These are phyloP conservation scores for Vigna reflexopilosa DNA, from an alignment of 306 rosid genomes.

Conservation along the genomic window DNA sequence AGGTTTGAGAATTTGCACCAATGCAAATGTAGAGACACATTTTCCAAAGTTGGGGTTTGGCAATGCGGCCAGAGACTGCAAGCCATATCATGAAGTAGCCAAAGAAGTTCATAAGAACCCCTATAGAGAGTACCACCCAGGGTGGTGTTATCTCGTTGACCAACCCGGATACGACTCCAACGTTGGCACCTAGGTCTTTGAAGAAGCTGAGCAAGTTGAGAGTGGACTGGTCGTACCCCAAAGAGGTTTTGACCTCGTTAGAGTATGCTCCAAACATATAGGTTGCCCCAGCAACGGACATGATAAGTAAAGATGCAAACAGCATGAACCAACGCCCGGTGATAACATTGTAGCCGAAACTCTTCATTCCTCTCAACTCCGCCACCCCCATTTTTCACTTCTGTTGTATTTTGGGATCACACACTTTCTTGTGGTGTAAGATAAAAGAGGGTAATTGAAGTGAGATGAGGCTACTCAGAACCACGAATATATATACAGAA, in stretches of 20 bases:
- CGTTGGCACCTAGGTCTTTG: conserved; percentile 80
- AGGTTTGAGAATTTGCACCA: conserved; percentile 76
- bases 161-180: conserved; percentile 68
- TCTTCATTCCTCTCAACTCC: conserved; percentile 42
- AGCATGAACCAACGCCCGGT: conserved; percentile 82
- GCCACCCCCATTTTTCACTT: conserved; percentile 39
- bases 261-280: conserved; percentile 78
- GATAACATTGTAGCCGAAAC: conserved; percentile 50
- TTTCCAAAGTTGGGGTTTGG: conserved; percentile 69
- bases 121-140: conserved; percentile 69
- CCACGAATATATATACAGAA: conserved; percentile 14
- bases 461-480: not conserved
- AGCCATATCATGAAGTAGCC: conserved; percentile 90
- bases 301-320: conserved; percentile 69
- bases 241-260: conserved; percentile 53
- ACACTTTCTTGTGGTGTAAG: not conserved
- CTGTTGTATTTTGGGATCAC: not conserved
- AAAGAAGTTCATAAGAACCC: conserved; percentile 72
- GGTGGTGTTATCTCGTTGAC: conserved; percentile 75
- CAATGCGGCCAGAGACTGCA: conserved; percentile 51
- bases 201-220: conserved; percentile 78
- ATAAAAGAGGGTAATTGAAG: not conserved
- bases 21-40: conserved; percentile 77
- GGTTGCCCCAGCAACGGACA: conserved; percentile 73
- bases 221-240: conserved; percentile 78